Percentiles rank a stretch among this genome's conserved stretches.
These are phyloP conservation scores for Chytriomyces confervae DNA, from an alignment of 192 early-diverging fungal genomes.

Conservation along the genomic window DNA sequence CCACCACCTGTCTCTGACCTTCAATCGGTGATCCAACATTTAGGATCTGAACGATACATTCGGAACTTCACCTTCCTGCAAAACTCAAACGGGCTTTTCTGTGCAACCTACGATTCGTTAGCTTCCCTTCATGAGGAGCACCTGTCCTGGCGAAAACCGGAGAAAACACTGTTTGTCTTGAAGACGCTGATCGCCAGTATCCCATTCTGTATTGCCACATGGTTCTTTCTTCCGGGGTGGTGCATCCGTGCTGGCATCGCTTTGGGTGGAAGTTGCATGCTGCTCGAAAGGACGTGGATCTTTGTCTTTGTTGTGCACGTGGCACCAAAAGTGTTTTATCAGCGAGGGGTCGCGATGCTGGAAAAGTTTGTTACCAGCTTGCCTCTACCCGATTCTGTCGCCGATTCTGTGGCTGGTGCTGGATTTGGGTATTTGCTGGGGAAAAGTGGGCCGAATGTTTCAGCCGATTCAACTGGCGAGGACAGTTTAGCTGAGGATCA, in stretches of 20 bases:
- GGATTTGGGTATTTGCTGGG: neutral
- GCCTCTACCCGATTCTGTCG: conserved; percentile 26
- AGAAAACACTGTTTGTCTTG: neutral
- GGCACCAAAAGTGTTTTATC: conserved; percentile 20
- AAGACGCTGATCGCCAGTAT: conserved; percentile 1
- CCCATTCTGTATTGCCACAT: neutral
- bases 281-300: conserved; percentile 19
- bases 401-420: conserved; percentile 14
- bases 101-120: conserved; percentile 1
- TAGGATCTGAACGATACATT: conserved; percentile 20
- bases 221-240: conserved; percentile 3
- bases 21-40: neutral
- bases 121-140: neutral
- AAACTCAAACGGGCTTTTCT: conserved; percentile 10
- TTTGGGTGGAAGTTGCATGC: conserved; percentile 1
- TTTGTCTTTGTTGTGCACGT: conserved; percentile 5
- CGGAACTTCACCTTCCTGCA: conserved; percentile 21
- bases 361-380: conserved; percentile 4
- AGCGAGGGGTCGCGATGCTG: neutral
- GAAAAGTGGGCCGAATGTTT: neutral
- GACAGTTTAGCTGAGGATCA: neutral
- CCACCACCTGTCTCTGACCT: conserved; percentile 4
- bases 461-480: neutral
- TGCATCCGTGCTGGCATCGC: neutral
- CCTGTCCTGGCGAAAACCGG: conserved; percentile 20